Base-by-base conservation (phyloP, 2,329 filamentous ascomycete species). In the Massarina eburnea region DNA sequence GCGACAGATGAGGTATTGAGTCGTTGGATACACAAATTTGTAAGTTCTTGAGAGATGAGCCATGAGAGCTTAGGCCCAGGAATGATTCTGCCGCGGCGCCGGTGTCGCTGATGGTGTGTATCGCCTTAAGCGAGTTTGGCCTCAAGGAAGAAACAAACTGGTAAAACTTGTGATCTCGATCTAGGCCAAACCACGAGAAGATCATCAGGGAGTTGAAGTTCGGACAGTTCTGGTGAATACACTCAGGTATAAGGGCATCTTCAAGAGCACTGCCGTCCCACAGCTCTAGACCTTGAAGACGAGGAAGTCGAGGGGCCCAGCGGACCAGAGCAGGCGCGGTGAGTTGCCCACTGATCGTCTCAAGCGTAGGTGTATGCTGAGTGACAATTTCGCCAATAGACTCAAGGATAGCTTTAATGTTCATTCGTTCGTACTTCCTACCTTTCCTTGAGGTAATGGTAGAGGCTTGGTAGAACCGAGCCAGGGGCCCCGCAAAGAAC, bases 241-340 rank as follows among this genome's bases (percentile, higher is more conserved):
- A 75, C 10, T 71, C 68, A 24, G 79, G 68, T 0, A 77, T 78
- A 2, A 78, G 74, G 44, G 80, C 75, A 40, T 79, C 71, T 32
- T 76, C 77, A 1, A 90, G 73, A 8, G 80, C 76, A 30, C 76
- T 77, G 3, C 84, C 85, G 51, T 85, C 80, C 63, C 76, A 82
- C 2, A 89, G 70, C 14, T 80, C 78, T 26, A 89, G 72, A 1
- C 75, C 76, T 43, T 75, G 78, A 8, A 91, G 70, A 20, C 79
- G 76, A 1, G 80, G 74, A 20, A 88, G 68, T 24, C 78, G 73
- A 10, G 80, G 75, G 12, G 82, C 74, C 84, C 85, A 89, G 21
- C 66, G 70, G 1, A 79, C 71, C 4, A 89, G 71, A 4, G 76
- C 69, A 39, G 70, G 68, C 7, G 76, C 72, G n/a, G 79, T 69